These are phyloP conservation scores for Turritis glabra DNA, from an alignment of 345 rosid species.

Conservation along the genomic window DNA sequence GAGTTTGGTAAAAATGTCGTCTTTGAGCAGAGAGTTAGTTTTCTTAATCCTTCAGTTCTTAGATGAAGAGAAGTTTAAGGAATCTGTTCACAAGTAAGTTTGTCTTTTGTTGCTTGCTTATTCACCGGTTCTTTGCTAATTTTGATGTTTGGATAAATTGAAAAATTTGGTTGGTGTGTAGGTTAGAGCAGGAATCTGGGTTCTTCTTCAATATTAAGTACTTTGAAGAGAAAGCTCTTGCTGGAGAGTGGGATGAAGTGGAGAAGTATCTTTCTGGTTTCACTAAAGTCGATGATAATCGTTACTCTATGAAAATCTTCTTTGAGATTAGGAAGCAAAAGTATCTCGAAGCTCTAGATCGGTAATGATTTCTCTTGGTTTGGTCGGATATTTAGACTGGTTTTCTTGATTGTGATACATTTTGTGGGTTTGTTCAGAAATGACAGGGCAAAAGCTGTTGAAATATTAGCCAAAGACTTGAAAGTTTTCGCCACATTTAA, in stretches of 20 bases:
- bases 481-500: conserved; percentile 83
- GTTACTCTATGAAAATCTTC: conserved; percentile 61
- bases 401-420: conserved; percentile 9
- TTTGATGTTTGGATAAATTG: not conserved
- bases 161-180: conserved; percentile 29
- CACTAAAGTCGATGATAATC: conserved; percentile 91
- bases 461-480: conserved; percentile 79
- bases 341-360: conserved; percentile 65
- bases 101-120: not conserved
- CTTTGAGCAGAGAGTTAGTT: conserved; percentile 68
- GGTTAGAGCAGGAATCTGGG: conserved; percentile 90
- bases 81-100: conserved; percentile 63
- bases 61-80: conserved; percentile 51
- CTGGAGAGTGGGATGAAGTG: conserved; percentile 97
- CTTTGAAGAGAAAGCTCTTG: conserved; percentile 84
- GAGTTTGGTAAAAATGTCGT: conserved; percentile 48
- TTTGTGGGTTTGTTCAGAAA: conserved; percentile 47
- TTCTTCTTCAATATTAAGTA: conserved; percentile 86
- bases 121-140: not conserved
- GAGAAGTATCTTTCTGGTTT: conserved; percentile 86
- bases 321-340: conserved; percentile 64
- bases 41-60: conserved; percentile 66
- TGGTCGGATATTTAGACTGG: not conserved
- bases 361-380: conserved; percentile 30
- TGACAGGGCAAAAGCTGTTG: conserved; percentile 87